phyloP scores from a whole-genome alignment of 768 basidiomycete genomes.

The Pulveroboletus sp. region DNA sequence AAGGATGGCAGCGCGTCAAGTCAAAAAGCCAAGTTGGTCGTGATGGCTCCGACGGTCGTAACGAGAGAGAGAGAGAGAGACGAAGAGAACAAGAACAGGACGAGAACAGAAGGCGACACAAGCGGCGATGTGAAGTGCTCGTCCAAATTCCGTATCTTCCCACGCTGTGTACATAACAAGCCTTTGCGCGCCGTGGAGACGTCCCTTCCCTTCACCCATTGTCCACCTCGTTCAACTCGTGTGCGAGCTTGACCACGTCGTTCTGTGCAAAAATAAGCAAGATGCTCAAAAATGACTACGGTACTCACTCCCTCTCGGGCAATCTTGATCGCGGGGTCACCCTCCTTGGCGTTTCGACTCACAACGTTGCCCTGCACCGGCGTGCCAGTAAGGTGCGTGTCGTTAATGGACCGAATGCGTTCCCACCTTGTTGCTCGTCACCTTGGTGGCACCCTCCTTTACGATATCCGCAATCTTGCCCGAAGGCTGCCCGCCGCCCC shows the following conservation, averaged over 20 bases:
- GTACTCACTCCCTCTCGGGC: slow-evolving; percentile 39
- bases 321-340: slow-evolving; percentile 48
- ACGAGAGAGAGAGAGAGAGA: slow-evolving; percentile 17
- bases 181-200: slow-evolving; percentile 4
- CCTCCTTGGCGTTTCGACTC: slow-evolving; percentile 39
- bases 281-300: background rate
- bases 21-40: slow-evolving; percentile 5
- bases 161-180: slow-evolving; percentile 21
- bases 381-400: background rate
- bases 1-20: slow-evolving; percentile 5
- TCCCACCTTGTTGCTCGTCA: slow-evolving; percentile 42
- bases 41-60: slow-evolving; percentile 26
- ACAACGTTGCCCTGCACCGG: slow-evolving; percentile 38
- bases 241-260: slow-evolving; percentile 48
- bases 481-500: slow-evolving; percentile 30
- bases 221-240: slow-evolving; percentile 44
- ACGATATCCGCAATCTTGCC: slow-evolving; percentile 40
- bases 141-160: slow-evolving; percentile 22
- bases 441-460: slow-evolving; percentile 38
- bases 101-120: slow-evolving; percentile 7
- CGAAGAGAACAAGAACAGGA: slow-evolving; percentile 1
- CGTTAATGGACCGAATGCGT: background rate
- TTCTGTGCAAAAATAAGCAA: slow-evolving; percentile 30
- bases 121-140: slow-evolving; percentile 12
- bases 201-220: slow-evolving; percentile 6